A percentile compares a stretch with the other conserved stretches of the same genome.
These are phyloP conservation scores for Pseudogymnoascus sp. DNA, from an alignment of 2,329 filamentous ascomycete species.

Conservation along the genomic window DNA sequence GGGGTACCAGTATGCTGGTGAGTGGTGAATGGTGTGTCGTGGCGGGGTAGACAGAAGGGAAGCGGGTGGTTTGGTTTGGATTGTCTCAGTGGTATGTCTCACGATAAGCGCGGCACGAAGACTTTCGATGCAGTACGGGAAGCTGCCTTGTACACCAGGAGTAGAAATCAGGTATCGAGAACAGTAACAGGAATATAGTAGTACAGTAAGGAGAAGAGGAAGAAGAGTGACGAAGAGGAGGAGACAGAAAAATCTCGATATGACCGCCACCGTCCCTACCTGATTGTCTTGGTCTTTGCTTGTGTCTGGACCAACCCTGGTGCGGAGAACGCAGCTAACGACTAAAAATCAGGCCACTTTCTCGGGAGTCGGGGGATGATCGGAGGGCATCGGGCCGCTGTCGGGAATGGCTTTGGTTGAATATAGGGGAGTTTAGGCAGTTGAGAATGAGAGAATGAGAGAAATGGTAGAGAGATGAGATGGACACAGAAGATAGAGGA, in stretches of 20 bases:
- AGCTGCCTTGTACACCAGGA: background rate
- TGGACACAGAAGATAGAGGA: background rate
- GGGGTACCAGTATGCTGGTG: background rate
- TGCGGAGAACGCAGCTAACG: background rate
- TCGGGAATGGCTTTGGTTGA: background rate
- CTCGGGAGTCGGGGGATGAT: background rate
- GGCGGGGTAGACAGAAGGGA: background rate
- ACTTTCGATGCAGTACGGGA: background rate
- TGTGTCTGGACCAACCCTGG: background rate
- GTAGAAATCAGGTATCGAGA: background rate
- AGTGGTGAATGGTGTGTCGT: background rate
- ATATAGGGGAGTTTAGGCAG: too few relatives aligned
- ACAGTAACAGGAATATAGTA: background rate
- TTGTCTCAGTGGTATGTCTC: background rate
- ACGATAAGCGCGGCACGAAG: background rate
- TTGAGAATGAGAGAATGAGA: too few relatives aligned
- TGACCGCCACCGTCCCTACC: background rate
- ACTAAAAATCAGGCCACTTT: constrained; percentile 6
- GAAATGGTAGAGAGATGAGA: background rate
- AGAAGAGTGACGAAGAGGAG: background rate
- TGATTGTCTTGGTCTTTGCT: background rate
- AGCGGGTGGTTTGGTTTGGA: background rate
- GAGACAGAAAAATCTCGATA: background rate
- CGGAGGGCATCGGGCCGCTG: background rate
- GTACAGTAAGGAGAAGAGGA: background rate